A percentile compares a stretch with the other conserved stretches of the same genome.
phyloP scores from a whole-genome alignment of 345 rosid species.

The Angophora floribunda region DNA sequence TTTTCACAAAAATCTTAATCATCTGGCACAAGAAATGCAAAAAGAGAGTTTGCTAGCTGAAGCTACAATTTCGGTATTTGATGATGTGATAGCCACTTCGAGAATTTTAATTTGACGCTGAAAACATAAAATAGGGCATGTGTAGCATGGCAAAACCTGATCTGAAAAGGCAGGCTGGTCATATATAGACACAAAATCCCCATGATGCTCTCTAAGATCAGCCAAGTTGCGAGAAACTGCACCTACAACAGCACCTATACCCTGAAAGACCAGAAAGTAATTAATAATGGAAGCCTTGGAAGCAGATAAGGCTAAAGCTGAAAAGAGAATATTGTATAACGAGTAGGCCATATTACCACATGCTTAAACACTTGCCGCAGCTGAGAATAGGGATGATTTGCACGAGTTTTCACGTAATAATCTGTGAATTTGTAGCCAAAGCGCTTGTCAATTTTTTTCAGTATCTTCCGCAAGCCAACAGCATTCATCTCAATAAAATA shows the following conservation, averaged over 20 bases:
- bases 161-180: constrained; percentile 79
- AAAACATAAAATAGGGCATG: neutral
- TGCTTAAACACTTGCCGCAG: constrained; percentile 96
- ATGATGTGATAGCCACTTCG: neutral
- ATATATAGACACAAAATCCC: constrained; percentile 86
- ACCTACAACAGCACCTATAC: constrained; percentile 93
- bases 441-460: constrained; percentile 94
- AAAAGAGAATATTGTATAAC: neutral
- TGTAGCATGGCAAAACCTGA: constrained; percentile 30
- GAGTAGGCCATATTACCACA: constrained; percentile 47
- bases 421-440: constrained; percentile 92
- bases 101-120: neutral
- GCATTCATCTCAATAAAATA: constrained; percentile 87
- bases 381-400: constrained; percentile 99
- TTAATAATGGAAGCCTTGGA: neutral
- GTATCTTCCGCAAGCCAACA: constrained; percentile 81
- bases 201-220: constrained; percentile 88
- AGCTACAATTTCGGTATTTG: neutral
- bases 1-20: neutral
- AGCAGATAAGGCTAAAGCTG: neutral
- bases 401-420: constrained; percentile 87
- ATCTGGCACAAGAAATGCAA: neutral
- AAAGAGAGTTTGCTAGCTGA: neutral
- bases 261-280: constrained; percentile 26
- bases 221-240: constrained; percentile 95